These are phyloP conservation scores for Prunella vulgaris DNA, from an alignment of 257 asterid genomes.

Conservation along the genomic window DNA sequence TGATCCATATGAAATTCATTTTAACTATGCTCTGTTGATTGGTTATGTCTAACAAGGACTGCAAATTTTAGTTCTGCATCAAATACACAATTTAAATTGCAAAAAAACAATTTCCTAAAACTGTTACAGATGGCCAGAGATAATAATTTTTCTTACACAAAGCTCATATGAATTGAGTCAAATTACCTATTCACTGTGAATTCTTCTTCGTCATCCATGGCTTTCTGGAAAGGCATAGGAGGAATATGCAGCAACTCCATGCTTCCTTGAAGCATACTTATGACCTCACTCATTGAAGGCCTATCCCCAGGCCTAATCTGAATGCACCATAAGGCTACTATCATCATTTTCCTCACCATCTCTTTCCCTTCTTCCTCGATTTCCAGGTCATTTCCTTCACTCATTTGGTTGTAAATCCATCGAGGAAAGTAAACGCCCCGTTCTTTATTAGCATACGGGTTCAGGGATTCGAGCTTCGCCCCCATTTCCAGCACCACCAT, in stretches of 20 bases:
- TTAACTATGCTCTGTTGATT: not conserved
- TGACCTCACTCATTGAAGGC: constrained; percentile 43
- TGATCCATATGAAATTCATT: too few relatives aligned
- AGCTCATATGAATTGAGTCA: not conserved
- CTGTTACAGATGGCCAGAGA: not conserved
- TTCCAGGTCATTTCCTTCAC: constrained; percentile 32
- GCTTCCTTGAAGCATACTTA: constrained; percentile 50
- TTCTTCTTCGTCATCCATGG: too few relatives aligned
- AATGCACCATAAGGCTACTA: constrained; percentile 55
- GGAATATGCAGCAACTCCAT: constrained; percentile 33
- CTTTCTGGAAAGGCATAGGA: constrained; percentile 29
- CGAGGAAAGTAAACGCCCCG: constrained; percentile 42
- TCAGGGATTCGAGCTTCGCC: constrained; percentile 27
- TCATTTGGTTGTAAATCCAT: constrained; percentile 40
- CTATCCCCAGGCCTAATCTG: constrained; percentile 41
- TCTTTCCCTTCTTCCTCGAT: constrained; percentile 31
- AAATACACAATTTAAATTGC: not conserved
- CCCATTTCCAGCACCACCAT: constrained; percentile 57
- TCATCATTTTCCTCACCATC: constrained; percentile 47
- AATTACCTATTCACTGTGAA: too few relatives aligned
- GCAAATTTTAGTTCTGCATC: not conserved
- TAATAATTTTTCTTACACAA: not conserved
- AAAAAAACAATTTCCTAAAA: not conserved
- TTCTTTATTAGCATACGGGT: constrained; percentile 18
- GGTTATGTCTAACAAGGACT: not conserved